Conservation (phyloP, 805 yeast species). For the Ogataea paraovalis region DNA sequence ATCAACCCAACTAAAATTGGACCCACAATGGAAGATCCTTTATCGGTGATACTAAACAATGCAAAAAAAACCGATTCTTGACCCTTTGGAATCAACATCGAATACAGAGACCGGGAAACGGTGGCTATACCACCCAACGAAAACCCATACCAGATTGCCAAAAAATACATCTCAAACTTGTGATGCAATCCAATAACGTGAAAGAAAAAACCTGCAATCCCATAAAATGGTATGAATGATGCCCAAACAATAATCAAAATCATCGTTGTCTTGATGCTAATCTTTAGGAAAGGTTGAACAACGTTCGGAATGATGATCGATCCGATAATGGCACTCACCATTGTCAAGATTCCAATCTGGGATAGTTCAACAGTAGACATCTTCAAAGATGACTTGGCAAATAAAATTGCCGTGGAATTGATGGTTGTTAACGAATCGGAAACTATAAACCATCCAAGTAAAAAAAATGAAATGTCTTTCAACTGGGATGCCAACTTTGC, state of each 20-base stretch:
- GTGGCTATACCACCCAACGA: slow-evolving; percentile 73
- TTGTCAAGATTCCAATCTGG: slow-evolving; percentile 59
- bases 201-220: slow-evolving; percentile 61
- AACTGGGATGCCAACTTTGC: slow-evolving; percentile 56
- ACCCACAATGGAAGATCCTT: slow-evolving; percentile 73
- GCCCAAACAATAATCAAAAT: slow-evolving; percentile 56
- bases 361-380: slow-evolving; percentile 70
- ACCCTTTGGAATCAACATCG: slow-evolving; percentile 68
- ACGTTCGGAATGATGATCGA: slow-evolving; percentile 53
- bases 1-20: slow-evolving; percentile 70
- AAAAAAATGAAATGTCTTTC: slow-evolving; percentile 61
- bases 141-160: slow-evolving; percentile 74
- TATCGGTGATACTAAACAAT: slow-evolving; percentile 71
- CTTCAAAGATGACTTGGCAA: slow-evolving; percentile 64
- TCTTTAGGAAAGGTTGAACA: slow-evolving; percentile 33
- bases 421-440: slow-evolving; percentile 76
- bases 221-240: slow-evolving; percentile 66
- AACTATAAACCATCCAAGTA: slow-evolving; percentile 72
- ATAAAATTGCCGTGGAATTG: slow-evolving; percentile 72
- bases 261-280: slow-evolving; percentile 46
- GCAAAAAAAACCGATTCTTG: slow-evolving; percentile 75
- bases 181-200: slow-evolving; percentile 53
- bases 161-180: slow-evolving; percentile 61
- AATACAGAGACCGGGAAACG: slow-evolving; percentile 61
- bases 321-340: slow-evolving; percentile 64